A percentile compares a stretch with the other conserved stretches of the same genome.
These are phyloP conservation scores for Vigna reflexopilosa DNA, from an alignment of 306 rosid genomes.

Conservation along the genomic window DNA sequence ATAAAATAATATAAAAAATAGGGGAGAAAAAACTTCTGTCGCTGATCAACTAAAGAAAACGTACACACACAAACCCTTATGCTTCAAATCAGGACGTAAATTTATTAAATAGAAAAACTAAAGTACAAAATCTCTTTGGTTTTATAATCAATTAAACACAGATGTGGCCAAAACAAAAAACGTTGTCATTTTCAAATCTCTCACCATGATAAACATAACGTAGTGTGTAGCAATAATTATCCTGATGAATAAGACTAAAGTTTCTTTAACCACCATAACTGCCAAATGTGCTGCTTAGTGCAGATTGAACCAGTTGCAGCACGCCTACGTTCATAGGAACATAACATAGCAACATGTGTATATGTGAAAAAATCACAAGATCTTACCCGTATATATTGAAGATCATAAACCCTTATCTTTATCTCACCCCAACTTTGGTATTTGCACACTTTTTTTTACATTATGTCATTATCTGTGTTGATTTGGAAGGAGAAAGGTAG, in stretches of 20 bases:
- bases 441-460: neutral
- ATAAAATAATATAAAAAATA: neutral
- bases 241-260: constrained; percentile 34
- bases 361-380: constrained; percentile 40
- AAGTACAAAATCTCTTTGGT: constrained; percentile 28
- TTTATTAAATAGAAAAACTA: constrained; percentile 28
- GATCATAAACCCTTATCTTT: constrained; percentile 28
- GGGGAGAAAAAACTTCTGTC: neutral
- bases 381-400: constrained; percentile 37
- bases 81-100: constrained; percentile 43
- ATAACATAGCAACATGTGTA: constrained; percentile 27
- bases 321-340: constrained; percentile 30
- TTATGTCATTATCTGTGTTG: constrained; percentile 34
- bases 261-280: constrained; percentile 49
- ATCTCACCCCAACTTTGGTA: constrained; percentile 13
- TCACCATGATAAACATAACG: constrained; percentile 37
- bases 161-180: constrained; percentile 46
- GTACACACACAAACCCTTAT: neutral
- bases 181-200: constrained; percentile 55
- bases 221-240: constrained; percentile 44
- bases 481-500: constrained; percentile 30
- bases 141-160: constrained; percentile 38
- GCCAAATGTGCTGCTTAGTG: constrained; percentile 36
- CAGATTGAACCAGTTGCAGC: constrained; percentile 40
- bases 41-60: neutral